These are phyloP conservation scores for Penicillium sp. DNA, from an alignment of 2,329 filamentous ascomycete species.

Conservation along the genomic window DNA sequence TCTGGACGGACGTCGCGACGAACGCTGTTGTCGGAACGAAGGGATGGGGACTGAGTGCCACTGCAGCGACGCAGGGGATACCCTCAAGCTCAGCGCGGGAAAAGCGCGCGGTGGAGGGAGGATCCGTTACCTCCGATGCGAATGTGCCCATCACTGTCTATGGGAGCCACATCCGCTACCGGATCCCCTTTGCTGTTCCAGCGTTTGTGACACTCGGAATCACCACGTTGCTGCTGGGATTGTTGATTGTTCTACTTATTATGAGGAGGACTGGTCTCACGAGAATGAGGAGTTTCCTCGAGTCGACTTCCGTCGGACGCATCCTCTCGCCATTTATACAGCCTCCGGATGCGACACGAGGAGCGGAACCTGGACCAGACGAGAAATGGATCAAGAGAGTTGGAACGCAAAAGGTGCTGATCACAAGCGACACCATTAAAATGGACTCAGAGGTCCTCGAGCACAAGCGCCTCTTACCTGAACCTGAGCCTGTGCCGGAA, in stretches of 20 bases:
- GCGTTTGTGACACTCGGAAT: constrained; percentile 27
- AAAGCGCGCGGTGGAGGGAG: not conserved
- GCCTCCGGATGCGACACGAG: not conserved
- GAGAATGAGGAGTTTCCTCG: not conserved
- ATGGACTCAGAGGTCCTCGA: not conserved
- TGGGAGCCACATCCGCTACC: constrained; percentile 37
- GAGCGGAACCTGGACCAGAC: not conserved
- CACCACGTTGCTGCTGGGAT: not conserved
- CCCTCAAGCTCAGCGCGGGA: not conserved
- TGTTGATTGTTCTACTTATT: not conserved
- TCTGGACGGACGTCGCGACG: constrained; percentile 53
- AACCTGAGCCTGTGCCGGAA: not conserved
- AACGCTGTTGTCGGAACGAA: constrained; percentile 51
- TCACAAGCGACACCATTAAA: not conserved
- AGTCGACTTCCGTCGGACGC: not conserved
- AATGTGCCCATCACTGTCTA: constrained; percentile 33
- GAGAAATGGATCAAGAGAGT: not conserved
- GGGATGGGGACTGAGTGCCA: not conserved
- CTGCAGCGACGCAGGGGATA: not conserved
- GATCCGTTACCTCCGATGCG: not conserved
- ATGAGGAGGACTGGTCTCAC: not conserved
- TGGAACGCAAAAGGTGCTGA: not conserved
- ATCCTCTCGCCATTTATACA: not conserved
- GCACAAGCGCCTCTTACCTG: not conserved
- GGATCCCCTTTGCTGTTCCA: constrained; percentile 40